Evolutionary conservation across 2,329 filamentous ascomycete genomes (phyloP).

Genomic region (Chalara sp.): DNA sequence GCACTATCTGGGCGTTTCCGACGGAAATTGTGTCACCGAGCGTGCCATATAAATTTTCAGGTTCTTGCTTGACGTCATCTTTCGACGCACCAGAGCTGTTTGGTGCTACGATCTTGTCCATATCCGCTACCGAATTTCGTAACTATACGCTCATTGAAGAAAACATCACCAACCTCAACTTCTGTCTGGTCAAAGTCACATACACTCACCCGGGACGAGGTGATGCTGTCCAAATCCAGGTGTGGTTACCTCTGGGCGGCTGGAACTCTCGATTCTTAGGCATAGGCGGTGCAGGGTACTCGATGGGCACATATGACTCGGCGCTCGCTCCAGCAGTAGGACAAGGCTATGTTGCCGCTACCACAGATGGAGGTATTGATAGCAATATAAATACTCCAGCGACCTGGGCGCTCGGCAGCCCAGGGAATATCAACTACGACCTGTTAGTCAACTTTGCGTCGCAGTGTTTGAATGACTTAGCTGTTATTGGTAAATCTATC

Average conservation of each 20-base stretch:
- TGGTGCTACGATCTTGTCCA: neutral
- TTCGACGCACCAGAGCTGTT: too few relatives aligned
- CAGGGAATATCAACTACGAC: constrained; percentile 6
- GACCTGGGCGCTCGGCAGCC: neutral
- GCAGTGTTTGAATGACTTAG: constrained; percentile 27
- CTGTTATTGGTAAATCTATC: constrained; percentile 26
- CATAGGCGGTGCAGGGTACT: neutral
- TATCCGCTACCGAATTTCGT: neutral
- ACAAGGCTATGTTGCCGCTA: neutral
- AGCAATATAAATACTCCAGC: neutral
- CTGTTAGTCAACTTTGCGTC: constrained; percentile 30
- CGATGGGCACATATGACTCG: neutral
- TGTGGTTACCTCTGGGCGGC: constrained; percentile 16
- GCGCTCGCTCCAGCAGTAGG: neutral
- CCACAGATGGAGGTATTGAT: constrained; percentile 2
- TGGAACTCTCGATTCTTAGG: constrained; percentile 5
- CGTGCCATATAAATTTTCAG: too few relatives aligned
- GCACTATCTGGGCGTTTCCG: too few relatives aligned
- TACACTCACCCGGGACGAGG: constrained; percentile 20
- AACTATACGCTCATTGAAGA: neutral
- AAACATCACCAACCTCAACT: neutral
- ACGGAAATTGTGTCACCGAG: too few relatives aligned
- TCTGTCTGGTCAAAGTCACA: constrained; percentile 6
- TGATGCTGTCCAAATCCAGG: constrained; percentile 18
- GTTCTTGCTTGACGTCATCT: too few relatives aligned